Conservation (phyloP, 148 eudicot species). For the Rhododendron vialii region DNA sequence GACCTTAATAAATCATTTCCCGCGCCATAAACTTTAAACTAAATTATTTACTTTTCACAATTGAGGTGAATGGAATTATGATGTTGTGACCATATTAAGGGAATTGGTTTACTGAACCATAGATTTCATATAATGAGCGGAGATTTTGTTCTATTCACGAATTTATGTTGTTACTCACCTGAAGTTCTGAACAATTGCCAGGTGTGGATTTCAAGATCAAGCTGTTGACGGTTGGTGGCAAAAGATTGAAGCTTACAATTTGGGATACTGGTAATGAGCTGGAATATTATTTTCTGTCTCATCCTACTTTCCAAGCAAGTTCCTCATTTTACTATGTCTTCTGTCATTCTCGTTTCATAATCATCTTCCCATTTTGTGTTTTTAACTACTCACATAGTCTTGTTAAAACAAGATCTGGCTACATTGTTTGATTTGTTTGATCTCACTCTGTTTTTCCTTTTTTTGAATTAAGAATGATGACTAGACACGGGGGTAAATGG, state of each 20-base stretch:
- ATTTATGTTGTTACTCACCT: neutral
- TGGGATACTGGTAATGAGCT: slow-evolving; percentile 73
- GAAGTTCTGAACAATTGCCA: slow-evolving; percentile 16
- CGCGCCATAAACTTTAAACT: neutral
- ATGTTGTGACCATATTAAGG: neutral
- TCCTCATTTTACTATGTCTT: neutral
- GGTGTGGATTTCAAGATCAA: slow-evolving; percentile 95
- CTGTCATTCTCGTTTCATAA: neutral
- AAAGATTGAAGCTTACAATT: slow-evolving; percentile 77
- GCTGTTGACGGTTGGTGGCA: slow-evolving; percentile 61
- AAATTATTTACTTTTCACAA: neutral
- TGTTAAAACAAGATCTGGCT: neutral
- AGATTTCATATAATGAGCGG: neutral
- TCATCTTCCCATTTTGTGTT: neutral
- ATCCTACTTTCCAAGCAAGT: neutral
- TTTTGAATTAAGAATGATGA: neutral
- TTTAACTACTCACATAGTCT: neutral
- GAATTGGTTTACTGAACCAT: neutral
- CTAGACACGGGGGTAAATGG: neutral
- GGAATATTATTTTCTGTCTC: neutral
- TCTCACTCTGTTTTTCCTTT: neutral
- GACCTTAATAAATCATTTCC: neutral
- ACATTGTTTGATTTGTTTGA: neutral
- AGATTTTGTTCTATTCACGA: neutral
- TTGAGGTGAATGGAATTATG: neutral